Evolutionary conservation across 2,329 filamentous ascomycete genomes (phyloP).

Genomic region (Trichoderma sp.): DNA sequence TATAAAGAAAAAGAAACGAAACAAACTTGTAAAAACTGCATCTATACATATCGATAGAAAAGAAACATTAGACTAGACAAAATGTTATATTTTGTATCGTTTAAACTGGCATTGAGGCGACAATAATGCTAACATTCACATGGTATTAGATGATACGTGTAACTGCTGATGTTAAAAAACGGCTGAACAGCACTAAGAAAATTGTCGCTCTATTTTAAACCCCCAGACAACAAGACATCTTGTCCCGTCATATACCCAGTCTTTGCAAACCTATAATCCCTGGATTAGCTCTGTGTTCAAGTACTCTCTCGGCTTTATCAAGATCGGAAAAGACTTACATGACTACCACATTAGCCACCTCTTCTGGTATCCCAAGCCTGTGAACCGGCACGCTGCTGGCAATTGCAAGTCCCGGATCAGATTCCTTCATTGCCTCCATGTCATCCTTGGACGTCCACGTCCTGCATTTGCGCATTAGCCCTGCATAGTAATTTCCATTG

Average conservation of each 20-base stretch:
- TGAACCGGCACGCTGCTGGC: constrained; percentile 6
- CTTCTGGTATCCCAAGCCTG: not conserved
- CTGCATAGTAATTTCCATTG: not conserved
- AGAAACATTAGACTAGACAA: not conserved
- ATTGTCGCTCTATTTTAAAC: not conserved
- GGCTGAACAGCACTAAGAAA: not conserved
- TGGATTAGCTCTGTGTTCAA: not conserved
- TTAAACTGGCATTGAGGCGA: not conserved
- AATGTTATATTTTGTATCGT: not conserved
- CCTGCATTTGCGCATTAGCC: not conserved
- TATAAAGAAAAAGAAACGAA: not conserved
- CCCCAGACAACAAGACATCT: not conserved
- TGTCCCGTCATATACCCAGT: not conserved
- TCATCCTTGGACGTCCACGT: constrained; percentile 3
- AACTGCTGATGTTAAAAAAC: not conserved
- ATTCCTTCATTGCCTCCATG: constrained; percentile 2
- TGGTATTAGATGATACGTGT: not conserved
- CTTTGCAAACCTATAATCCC: not conserved
- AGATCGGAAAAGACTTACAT: not conserved
- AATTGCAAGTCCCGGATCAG: constrained; percentile 8
- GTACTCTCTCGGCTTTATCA: too few species aligned
- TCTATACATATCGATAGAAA: not conserved
- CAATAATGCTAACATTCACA: not conserved
- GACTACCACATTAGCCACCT: not conserved
- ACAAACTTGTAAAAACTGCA: not conserved